A percentile compares a stretch with the other conserved stretches of the same genome.
phyloP scores from a whole-genome alignment of 139 green algal genomes.

The Nannochloris sp. region DNA sequence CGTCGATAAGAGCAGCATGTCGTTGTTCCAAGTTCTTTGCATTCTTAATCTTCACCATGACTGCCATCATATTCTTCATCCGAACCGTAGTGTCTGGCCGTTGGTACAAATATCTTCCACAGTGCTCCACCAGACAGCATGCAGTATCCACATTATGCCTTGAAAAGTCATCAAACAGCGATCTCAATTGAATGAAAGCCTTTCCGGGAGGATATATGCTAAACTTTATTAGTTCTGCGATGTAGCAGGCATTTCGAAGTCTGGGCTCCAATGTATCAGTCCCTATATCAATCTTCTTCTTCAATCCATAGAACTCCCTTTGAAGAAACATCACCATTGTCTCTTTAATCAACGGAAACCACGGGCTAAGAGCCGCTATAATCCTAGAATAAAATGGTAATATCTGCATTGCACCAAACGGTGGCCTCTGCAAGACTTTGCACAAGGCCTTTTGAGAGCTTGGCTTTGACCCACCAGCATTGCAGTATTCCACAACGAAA shows the following conservation, averaged over 20 bases:
- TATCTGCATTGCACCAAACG: constrained; percentile 57
- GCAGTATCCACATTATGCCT: constrained; percentile 80
- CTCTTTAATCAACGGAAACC: constrained; percentile 70
- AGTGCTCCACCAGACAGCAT: constrained; percentile 74
- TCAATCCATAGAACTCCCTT: constrained; percentile 57
- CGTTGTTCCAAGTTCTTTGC: constrained; percentile 73
- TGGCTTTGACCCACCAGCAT: constrained; percentile 56
- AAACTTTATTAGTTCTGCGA: constrained; percentile 88
- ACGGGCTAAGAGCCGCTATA: constrained; percentile 57
- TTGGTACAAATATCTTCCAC: constrained; percentile 71
- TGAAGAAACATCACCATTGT: constrained; percentile 49
- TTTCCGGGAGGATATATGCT: constrained; percentile 40
- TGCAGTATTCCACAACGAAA: constrained; percentile 81
- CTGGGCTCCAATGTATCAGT: constrained; percentile 58
- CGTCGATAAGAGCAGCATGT: constrained; percentile 72
- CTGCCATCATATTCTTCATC: constrained; percentile 78
- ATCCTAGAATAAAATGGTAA: constrained; percentile 77
- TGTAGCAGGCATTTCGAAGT: constrained; percentile 69
- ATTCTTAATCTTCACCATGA: constrained; percentile 82
- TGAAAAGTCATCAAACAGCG: constrained; percentile 73
- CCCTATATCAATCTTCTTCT: constrained; percentile 54
- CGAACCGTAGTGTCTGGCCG: constrained; percentile 54
- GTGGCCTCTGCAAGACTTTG: constrained; percentile 57
- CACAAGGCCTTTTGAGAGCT: constrained; percentile 43
- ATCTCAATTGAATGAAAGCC: constrained; percentile 50